Conservation (phyloP, 1,139 yeast genomes). For the Hemisphaericaspora xylanilytica region DNA sequence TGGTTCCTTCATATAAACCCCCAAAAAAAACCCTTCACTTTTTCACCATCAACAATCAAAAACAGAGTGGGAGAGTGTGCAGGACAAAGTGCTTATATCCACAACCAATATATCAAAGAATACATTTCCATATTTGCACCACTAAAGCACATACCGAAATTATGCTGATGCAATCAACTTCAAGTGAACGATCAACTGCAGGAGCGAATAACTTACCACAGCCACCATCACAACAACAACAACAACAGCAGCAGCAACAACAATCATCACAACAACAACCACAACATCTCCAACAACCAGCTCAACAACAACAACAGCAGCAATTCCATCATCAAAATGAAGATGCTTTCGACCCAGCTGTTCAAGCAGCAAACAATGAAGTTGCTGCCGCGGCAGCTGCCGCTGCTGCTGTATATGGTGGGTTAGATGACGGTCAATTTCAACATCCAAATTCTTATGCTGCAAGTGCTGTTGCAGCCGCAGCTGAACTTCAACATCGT, state of each 20-base stretch:
- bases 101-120: too few species aligned
- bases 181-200: conserved; percentile 9
- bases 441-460: conserved; percentile 17
- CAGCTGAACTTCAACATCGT: conserved; percentile 23
- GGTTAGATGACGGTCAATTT: conserved; percentile 6
- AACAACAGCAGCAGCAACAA: conserved; percentile 6
- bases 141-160: too few species aligned
- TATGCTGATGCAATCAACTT: conserved; percentile 7
- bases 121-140: too few species aligned
- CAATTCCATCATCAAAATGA: conserved; percentile 8
- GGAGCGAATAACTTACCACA: background rate
- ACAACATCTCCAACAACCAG: conserved; percentile 7
- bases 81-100: too few species aligned
- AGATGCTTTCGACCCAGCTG: conserved; percentile 6
- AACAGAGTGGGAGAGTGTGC: too few species aligned
- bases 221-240: background rate
- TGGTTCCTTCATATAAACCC: too few species aligned
- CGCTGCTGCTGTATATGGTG: conserved; percentile 6
- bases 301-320: conserved; percentile 7
- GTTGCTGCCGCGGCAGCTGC: conserved; percentile 9
- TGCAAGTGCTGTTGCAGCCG: conserved; percentile 20
- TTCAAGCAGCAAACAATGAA: conserved; percentile 6
- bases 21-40: too few species aligned
- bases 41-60: too few species aligned
- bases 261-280: conserved; percentile 8